Percentiles rank a stretch among this genome's conserved stretches.
Conservation (phyloP, 345 rosid genomes). For the thale cress (Arabidopsis thaliana) region TAIR10.1 NC_003074.8:17445501-17446000, state of each 20-base stretch:
- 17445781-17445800: fast-evolving
- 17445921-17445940: too few species aligned
- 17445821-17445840: constrained; percentile 45
- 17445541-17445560: constrained; percentile 4
- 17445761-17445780: constrained; percentile 38
- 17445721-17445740: not conserved
- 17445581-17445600: constrained; percentile 48
- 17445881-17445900: constrained; percentile 34
- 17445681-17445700: constrained; percentile 27
- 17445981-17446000: constrained; percentile 47
- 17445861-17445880: constrained; percentile 51
- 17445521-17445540: constrained; percentile 24
- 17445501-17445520: not conserved
- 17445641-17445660: constrained; percentile 28
- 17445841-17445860: constrained; percentile 34
- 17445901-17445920: too few species aligned
- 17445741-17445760: constrained; percentile 40
- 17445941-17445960: not conserved
- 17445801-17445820: constrained; percentile 34
- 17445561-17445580: constrained; percentile 38
- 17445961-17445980: constrained; percentile 45
- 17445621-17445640: constrained; percentile 47
- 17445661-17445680: not conserved
- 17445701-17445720: constrained; percentile 37
- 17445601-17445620: constrained; percentile 35